Evolutionary conservation across 768 basidiomycete species (phyloP), one percentile per base, ranked within the genome.

Genomic region (Grammothele lineata): DNA sequence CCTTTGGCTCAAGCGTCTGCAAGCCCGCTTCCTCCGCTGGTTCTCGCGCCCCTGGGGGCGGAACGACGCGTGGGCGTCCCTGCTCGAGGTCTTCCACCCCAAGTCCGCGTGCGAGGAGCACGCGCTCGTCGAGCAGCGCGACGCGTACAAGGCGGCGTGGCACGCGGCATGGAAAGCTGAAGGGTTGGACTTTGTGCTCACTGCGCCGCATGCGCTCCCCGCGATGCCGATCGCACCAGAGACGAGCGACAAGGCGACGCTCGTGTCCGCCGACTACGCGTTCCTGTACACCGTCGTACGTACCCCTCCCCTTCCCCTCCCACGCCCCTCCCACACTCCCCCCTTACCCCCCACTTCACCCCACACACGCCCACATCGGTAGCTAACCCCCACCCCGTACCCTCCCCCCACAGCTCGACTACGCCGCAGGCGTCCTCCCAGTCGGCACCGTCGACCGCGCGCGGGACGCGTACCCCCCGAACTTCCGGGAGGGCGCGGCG

Each of bases 251-350:
- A 53, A 49, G 37, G 64, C 63, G 32, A 68, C 67, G 7, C 48
- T 72, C 18, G 52, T 70, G 1, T 62, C 67, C 6, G 57, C 62
- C 9, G 59, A 57, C 19, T 62, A 66, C 44, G 52, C 55, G 3
- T 71, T 71, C 60, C 59, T 76, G 45, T 77, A 64, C 57, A 77
- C 75, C 46, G 58, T 74, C 39, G 73, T 75, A 41, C 48, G 73
- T 65, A 21, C 19, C 23, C 21, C n/a, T 30, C 18, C n/a, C 26
- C 12, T 38, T 24, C 23, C 15, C 22, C n/a, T 11, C 2, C 15
- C 23, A 24, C 5, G 24, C 36, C 35, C n/a, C n/a, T n/a, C n/a
- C 8, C 6, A 24, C 15, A 3, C 17, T 3, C 35, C 21, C 38
- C 12, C 17, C 19, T 11, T 25, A 24, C 38, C 25, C 14, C 12